Conservation (phyloP, 1,139 yeast genomes). For the Candida labiduridarum region DNA sequence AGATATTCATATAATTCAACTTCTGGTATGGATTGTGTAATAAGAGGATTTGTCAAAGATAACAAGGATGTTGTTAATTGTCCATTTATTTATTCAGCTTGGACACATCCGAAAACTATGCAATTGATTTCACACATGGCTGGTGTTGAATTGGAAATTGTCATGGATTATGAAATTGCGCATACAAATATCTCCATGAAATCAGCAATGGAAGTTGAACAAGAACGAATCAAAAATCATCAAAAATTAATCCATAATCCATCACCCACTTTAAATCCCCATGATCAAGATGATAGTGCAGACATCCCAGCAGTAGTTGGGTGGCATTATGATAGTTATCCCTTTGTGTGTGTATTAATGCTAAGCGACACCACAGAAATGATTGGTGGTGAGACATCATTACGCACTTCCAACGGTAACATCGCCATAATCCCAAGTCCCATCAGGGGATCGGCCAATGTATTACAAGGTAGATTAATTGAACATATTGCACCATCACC, state of each 20-base stretch:
- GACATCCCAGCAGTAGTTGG: constrained; percentile 56
- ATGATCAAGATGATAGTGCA: too few species aligned
- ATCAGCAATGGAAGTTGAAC: constrained; percentile 22
- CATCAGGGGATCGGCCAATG: constrained; percentile 53
- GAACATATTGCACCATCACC: constrained; percentile 62
- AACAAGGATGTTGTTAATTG: constrained; percentile 26
- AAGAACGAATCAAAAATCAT: constrained; percentile 17
- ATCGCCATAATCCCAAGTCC: constrained; percentile 55
- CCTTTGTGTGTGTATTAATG: constrained; percentile 67
- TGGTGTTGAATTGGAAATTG: constrained; percentile 53
- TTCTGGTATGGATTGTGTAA: constrained; percentile 47
- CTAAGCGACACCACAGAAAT: constrained; percentile 55
- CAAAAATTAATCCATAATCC: constrained; percentile 14
- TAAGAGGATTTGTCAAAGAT: constrained; percentile 51
- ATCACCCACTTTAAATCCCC: too few species aligned
- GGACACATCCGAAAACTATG: constrained; percentile 57
- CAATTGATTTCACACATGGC: constrained; percentile 54
- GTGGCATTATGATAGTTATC: constrained; percentile 64
- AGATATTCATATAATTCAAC: constrained; percentile 38
- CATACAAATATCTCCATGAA: constrained; percentile 51
- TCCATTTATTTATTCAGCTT: constrained; percentile 54
- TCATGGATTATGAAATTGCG: constrained; percentile 58
- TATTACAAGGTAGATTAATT: constrained; percentile 57
- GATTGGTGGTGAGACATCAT: constrained; percentile 63
- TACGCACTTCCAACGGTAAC: constrained; percentile 45